Evolutionary conservation across 2,329 filamentous ascomycete species (phyloP), one percentile per base, ranked within the genome.

Genomic region (Mycosphaerella sp.): DNA sequence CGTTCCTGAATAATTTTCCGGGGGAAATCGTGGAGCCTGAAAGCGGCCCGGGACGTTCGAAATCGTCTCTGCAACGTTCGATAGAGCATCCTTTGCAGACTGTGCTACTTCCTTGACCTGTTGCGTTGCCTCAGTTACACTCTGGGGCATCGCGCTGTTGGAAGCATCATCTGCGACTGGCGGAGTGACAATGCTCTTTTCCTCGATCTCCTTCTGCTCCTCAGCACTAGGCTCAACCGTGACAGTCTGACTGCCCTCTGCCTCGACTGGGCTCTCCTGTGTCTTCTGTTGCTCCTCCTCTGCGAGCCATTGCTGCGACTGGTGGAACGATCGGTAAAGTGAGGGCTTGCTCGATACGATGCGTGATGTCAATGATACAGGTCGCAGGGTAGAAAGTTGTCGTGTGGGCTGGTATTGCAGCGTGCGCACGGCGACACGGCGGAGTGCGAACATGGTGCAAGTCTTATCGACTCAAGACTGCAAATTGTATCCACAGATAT

Each of bases 401-500:
- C 68, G 54, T 73, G 59, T 58, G 72, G 64, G 41, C 72, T 71
- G 71, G 45, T 73, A 70, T 30, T 73, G 70, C 52, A 81, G 62
- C 43, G 79, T 74, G 63, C 79, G 77, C 63, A 75, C 71, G 59
- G 79, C 78, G 58, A 76, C 71, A 62, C 78, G 79, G 55, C 80
- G 79, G 59, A 85, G 70, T 58, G 73, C 72, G 70, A 75, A 77
- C 80, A 79, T 83, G 57, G 37, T 52, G 39, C 34, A 28, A 6
- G 17, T 16, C 17, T 21, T 16, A 36, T 40, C 45, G 10, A 25
- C 16, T 17, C 17, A 21, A 21, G 16, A 41, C 16, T 41, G 12
- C 17, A 17, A 10, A 21, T 8, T 9, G 16, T 17, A 41, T 17
- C 18, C 4, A 18, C 8, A 25, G 17, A 3, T 5, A 17, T 10